Conservation (phyloP, 1,284 basidiomycete species). For the Malassezia psittaci region DNA sequence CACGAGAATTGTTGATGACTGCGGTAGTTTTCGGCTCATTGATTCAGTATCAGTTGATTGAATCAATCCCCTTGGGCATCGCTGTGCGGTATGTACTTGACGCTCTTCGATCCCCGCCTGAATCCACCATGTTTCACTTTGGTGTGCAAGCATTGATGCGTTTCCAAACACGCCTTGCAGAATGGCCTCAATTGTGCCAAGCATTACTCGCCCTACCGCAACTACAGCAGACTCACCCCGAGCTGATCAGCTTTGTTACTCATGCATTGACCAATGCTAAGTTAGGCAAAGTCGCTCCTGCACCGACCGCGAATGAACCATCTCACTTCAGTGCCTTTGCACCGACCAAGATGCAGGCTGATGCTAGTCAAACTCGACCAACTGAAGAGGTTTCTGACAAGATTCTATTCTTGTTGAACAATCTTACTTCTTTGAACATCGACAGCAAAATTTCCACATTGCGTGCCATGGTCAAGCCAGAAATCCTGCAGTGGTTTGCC, state of each 20-base stretch:
- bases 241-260: constrained; percentile 53
- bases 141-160: constrained; percentile 80
- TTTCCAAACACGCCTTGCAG: constrained; percentile 75
- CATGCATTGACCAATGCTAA: constrained; percentile 25
- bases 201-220: constrained; percentile 78
- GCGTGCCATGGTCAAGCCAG: constrained; percentile 28
- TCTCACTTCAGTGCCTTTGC: constrained; percentile 17
- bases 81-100: constrained; percentile 95
- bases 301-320: constrained; percentile 4
- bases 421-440: constrained; percentile 87
- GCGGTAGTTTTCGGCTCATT: constrained; percentile 92
- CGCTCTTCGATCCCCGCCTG: constrained; percentile 64
- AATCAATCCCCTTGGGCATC: constrained; percentile 88
- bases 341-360: constrained; percentile 49
- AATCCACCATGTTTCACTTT: constrained; percentile 90
- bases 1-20: constrained; percentile 88
- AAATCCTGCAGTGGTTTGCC: constrained; percentile 70
- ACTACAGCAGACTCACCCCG: constrained; percentile 74
- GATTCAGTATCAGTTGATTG: constrained; percentile 85
- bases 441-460: constrained; percentile 55
- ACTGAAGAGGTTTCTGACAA: constrained; percentile 81
- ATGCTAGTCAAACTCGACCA: constrained; percentile 52
- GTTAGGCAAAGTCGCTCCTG: constrained; percentile 2
- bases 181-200: constrained; percentile 89
- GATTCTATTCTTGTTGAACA: constrained; percentile 96